A percentile compares a stretch with the other conserved stretches of the same genome.
These are phyloP conservation scores for Arabidopsis suecica DNA, from an alignment of 345 rosid genomes.

Conservation along the genomic window DNA sequence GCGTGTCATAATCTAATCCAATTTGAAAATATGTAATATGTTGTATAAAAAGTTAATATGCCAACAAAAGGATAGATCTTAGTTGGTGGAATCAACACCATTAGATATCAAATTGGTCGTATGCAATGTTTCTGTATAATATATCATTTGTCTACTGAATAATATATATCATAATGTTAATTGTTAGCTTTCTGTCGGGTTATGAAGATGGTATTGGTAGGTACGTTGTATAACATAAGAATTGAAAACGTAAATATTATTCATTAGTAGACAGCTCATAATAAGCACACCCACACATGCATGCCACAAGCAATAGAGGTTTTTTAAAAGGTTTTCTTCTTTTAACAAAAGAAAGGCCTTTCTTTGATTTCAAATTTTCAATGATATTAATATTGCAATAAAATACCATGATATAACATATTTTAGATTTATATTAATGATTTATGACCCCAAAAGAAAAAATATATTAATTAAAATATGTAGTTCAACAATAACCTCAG, in stretches of 20 bases:
- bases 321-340: not conserved
- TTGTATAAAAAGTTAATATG: not conserved
- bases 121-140: slow-evolving; percentile 26
- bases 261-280: slow-evolving; percentile 40
- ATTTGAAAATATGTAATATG: not conserved
- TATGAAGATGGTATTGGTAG: slow-evolving; percentile 41
- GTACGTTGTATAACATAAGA: slow-evolving; percentile 20
- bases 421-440: not conserved
- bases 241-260: slow-evolving; percentile 19
- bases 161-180: slow-evolving; percentile 14
- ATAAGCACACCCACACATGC: slow-evolving; percentile 38
- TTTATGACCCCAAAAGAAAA: no score
- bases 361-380: no score
- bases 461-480: not conserved
- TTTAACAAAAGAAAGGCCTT: no score
- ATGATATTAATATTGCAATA: not conserved
- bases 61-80: slow-evolving; percentile 17
- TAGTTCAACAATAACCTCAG: not conserved
- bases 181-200: slow-evolving; percentile 33
- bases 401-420: not conserved
- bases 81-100: slow-evolving; percentile 12
- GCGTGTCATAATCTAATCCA: not conserved
- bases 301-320: slow-evolving; percentile 14
- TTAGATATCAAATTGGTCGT: slow-evolving; percentile 23
- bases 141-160: not conserved